Evolutionary conservation across 352 stramenopile genomes (phyloP).

Genomic region (Globisporangium heterothallicum): DNA sequence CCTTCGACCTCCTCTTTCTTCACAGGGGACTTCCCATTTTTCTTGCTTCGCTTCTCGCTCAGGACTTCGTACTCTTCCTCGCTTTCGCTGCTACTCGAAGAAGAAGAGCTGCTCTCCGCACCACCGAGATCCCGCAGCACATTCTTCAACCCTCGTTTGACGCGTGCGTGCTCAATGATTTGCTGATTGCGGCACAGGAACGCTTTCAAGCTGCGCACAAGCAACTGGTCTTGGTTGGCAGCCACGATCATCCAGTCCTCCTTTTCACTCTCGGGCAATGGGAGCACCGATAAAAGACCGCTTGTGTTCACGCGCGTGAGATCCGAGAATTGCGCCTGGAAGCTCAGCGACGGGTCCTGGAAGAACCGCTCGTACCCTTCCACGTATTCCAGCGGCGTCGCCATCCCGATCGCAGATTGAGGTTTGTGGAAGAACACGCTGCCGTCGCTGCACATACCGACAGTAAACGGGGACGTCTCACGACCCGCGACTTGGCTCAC

Average conservation of each 20-base stretch:
- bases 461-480: constrained; percentile 53
- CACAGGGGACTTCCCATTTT: background rate
- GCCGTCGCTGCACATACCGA: constrained; percentile 81
- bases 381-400: constrained; percentile 64
- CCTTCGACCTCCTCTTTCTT: no score
- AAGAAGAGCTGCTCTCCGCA: constrained; percentile 21
- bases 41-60: background rate
- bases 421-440: constrained; percentile 75
- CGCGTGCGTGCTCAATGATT: constrained; percentile 32
- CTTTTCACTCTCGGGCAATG: constrained; percentile 41
- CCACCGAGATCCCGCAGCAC: constrained; percentile 39
- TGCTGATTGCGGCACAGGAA: constrained; percentile 62
- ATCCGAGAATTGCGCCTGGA: constrained; percentile 74
- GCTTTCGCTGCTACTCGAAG: constrained; percentile 17
- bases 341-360: constrained; percentile 63
- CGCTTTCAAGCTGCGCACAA: constrained; percentile 56
- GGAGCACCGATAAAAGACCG: constrained; percentile 56
- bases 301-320: constrained; percentile 71
- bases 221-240: constrained; percentile 65
- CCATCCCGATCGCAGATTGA: constrained; percentile 43
- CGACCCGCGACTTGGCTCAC: constrained; percentile 63
- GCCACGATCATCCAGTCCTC: constrained; percentile 77
- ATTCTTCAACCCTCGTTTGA: constrained; percentile 41
- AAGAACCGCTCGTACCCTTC: constrained; percentile 83
- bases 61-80: constrained; percentile 10